A percentile compares a stretch with the other conserved stretches of the same genome.
Conservation (phyloP, 345 rosid genomes). For the Gossypium australe region DNA sequence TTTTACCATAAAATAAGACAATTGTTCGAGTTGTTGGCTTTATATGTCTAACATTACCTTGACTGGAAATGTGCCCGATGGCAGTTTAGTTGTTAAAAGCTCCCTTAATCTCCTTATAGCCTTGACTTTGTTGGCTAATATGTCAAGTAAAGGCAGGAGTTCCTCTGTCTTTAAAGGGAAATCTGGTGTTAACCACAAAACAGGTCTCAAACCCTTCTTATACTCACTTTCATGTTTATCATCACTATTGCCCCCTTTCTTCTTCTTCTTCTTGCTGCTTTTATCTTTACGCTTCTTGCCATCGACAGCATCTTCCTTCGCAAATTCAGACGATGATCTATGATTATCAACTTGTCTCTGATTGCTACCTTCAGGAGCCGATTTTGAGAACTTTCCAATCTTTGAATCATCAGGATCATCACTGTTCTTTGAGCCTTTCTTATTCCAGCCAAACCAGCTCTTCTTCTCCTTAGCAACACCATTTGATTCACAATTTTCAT, state of each 20-base stretch:
- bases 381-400: constrained; percentile 59
- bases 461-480: constrained; percentile 75
- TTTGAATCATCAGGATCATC: constrained; percentile 73
- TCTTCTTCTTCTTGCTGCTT: constrained; percentile 72
- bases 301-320: constrained; percentile 56
- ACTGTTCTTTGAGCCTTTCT: constrained; percentile 54
- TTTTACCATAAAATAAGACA: not conserved
- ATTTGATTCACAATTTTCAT: constrained; percentile 56
- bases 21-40: not conserved
- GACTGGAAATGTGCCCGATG: constrained; percentile 91
- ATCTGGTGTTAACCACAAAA: constrained; percentile 90
- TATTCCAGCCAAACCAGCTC: constrained; percentile 94
- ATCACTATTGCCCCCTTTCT: constrained; percentile 52
- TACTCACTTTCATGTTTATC: constrained; percentile 79
- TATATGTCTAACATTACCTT: constrained; percentile 45
- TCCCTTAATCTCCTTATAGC: constrained; percentile 96
- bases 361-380: constrained; percentile 62
- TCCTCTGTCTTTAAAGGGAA: constrained; percentile 91
- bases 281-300: constrained; percentile 76
- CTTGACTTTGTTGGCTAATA: constrained; percentile 96
- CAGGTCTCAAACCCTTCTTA: constrained; percentile 95
- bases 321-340: constrained; percentile 50
- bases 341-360: constrained; percentile 52
- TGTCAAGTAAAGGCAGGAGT: constrained; percentile 89
- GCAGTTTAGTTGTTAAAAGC: constrained; percentile 95